Conservation (phyloP, 176 grass and related monocot species). For the Zoysia pacifica region DNA sequence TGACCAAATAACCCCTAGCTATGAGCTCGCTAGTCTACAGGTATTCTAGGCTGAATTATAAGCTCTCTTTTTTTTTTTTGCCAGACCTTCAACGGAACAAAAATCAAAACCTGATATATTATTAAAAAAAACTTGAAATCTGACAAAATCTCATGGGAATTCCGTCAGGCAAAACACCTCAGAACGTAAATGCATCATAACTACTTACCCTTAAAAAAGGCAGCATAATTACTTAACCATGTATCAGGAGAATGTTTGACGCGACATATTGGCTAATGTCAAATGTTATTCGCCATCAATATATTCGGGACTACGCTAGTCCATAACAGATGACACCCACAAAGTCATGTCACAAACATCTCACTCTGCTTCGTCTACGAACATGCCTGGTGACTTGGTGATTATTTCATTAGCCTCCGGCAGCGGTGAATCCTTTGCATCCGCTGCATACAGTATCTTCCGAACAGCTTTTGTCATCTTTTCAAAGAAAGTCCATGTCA, state of each 20-base stretch:
- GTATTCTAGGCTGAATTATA: no score
- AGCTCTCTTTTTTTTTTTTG: no score
- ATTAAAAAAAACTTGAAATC: background rate
- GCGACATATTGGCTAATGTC: background rate
- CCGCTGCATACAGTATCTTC: constrained; percentile 80
- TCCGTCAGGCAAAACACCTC: background rate
- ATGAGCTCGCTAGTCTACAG: no score
- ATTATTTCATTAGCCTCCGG: constrained; percentile 74
- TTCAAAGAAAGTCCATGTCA: constrained; percentile 16
- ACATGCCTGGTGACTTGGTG: constrained; percentile 56
- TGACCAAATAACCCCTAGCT: no score
- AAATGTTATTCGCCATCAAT: constrained; percentile 41
- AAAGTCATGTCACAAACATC: background rate
- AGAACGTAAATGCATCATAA: constrained; percentile 5
- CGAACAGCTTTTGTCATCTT: constrained; percentile 75
- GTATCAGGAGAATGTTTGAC: constrained; percentile 1
- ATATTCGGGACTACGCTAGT: constrained; percentile 7
- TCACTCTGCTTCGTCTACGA: constrained; percentile 46
- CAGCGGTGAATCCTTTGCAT: constrained; percentile 64
- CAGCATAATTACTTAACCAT: constrained; percentile 23
- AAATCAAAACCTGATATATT: no score
- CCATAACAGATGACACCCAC: background rate
- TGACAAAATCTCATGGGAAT: background rate
- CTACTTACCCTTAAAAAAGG: background rate
- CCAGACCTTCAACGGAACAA: no score